A percentile compares a stretch with the other conserved stretches of the same genome.
phyloP scores from a whole-genome alignment of 139 green algal species.

The Micractinium conductrix region DNA sequence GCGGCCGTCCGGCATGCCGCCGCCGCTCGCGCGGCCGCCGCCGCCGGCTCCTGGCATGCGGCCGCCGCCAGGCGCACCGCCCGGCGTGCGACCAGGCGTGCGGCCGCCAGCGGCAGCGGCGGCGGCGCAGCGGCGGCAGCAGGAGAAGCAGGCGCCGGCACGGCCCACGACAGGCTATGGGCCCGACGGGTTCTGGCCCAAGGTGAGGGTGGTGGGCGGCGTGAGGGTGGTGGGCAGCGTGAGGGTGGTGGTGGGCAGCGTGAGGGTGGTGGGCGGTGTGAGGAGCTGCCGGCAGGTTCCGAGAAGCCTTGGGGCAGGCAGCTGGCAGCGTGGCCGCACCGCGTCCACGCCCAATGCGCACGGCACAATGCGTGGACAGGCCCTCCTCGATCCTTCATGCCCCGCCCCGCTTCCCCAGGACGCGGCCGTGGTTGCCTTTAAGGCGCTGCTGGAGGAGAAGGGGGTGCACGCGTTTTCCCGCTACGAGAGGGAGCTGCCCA shows the following conservation, averaged over 20 bases:
- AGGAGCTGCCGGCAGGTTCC: too few species aligned
- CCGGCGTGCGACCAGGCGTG: too few species aligned
- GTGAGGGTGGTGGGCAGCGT: constrained; percentile 76
- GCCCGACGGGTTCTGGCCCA: constrained; percentile 8
- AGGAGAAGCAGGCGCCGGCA: not conserved
- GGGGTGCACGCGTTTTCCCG: constrained; percentile 68
- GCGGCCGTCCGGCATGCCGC: not conserved
- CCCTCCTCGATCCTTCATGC: too few species aligned
- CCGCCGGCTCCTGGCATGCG: not conserved
- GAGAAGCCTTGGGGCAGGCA: too few species aligned
- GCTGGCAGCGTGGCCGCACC: too few species aligned
- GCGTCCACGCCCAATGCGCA: too few species aligned
- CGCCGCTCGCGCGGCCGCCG: not conserved
- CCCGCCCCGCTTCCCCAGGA: too few species aligned
- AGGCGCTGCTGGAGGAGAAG: constrained; percentile 71
- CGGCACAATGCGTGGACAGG: too few species aligned
- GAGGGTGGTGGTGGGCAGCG: constrained; percentile 67
- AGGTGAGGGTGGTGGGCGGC: constrained; percentile 6
- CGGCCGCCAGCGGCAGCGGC: not conserved
- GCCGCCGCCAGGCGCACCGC: not conserved
- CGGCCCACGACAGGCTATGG: not conserved
- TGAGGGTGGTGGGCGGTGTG: too few species aligned
- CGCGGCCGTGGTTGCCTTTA: constrained; percentile 52
- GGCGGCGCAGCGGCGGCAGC: not conserved
- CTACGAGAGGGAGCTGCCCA: constrained; percentile 76